Percentiles rank a stretch among this genome's conserved stretches.
Evolutionary conservation across 2,329 filamentous ascomycete genomes (phyloP).

Genomic region (Cladosporium halotolerans): DNA sequence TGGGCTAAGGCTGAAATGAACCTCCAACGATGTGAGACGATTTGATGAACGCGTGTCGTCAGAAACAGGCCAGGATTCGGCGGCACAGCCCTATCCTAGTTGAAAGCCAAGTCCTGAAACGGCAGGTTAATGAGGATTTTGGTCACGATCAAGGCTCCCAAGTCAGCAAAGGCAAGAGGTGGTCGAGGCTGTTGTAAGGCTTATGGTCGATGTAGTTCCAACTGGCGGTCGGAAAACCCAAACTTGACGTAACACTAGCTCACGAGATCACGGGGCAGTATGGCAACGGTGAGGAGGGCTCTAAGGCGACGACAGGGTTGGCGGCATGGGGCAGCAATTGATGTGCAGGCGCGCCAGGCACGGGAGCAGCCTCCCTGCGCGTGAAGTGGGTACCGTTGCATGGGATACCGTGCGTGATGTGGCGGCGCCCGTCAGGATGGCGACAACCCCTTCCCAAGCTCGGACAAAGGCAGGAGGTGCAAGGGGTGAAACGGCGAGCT

Average conservation of each 20-base stretch:
- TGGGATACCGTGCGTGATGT: slow-evolving; percentile 19
- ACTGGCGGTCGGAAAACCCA: slow-evolving; percentile 22
- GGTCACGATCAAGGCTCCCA: not conserved
- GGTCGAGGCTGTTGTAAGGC: slow-evolving; percentile 10
- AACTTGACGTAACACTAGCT: slow-evolving; percentile 22
- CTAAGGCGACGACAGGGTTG: slow-evolving; percentile 7
- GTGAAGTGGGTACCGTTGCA: slow-evolving; percentile 17
- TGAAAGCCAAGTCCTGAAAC: slow-evolving; percentile 9
- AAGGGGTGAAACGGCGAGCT: slow-evolving; percentile 29
- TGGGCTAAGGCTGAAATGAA: slow-evolving; percentile 8
- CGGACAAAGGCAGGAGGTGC: slow-evolving; percentile 24
- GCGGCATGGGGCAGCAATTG: slow-evolving; percentile 6
- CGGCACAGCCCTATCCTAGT: slow-evolving; percentile 9
- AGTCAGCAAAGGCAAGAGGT: slow-evolving; percentile 6
- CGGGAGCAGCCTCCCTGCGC: slow-evolving; percentile 19
- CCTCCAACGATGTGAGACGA: slow-evolving; percentile 10
- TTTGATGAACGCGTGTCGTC: slow-evolving; percentile 12
- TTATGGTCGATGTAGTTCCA: slow-evolving; percentile 19
- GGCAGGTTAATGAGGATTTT: slow-evolving; percentile 3
- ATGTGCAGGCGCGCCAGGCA: slow-evolving; percentile 21
- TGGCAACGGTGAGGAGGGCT: slow-evolving; percentile 15
- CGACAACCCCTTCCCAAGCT: slow-evolving; percentile 11
- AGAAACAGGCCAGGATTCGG: slow-evolving; percentile 11
- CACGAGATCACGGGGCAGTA: slow-evolving; percentile 17
- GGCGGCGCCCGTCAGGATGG: slow-evolving; percentile 18